Percentiles rank a stretch among this genome's conserved stretches.
phyloP scores from a whole-genome alignment of 148 eudicot species.

The Chenopodium album region DNA sequence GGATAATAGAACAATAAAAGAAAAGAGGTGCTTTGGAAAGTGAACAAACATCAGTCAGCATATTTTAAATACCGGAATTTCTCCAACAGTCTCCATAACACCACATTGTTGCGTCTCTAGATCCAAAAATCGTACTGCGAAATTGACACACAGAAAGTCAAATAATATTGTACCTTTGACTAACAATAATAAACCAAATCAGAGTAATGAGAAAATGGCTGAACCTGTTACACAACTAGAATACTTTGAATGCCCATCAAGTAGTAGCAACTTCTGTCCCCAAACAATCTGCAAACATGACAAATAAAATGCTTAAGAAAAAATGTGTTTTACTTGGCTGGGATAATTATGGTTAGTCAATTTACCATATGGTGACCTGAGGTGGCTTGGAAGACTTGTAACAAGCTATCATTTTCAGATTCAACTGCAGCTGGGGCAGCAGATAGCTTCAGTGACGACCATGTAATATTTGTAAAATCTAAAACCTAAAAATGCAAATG shows the following conservation, averaged over 20 bases:
- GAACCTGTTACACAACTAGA: constrained; percentile 60
- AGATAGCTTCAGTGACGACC: constrained; percentile 64
- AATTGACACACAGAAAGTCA: constrained; percentile 16
- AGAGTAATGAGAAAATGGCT: constrained; percentile 7
- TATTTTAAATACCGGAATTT: constrained; percentile 67
- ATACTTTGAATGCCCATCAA: constrained; percentile 65
- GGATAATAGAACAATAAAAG: constrained; percentile 2
- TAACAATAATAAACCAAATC: neutral
- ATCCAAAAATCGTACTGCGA: constrained; percentile 71
- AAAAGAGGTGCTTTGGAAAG: neutral
- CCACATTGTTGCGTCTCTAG: constrained; percentile 57
- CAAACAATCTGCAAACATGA: constrained; percentile 59
- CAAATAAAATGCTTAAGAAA: neutral
- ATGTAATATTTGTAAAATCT: constrained; percentile 64
- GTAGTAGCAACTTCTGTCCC: constrained; percentile 59
- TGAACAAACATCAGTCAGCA: neutral
- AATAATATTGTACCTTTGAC: constrained; percentile 11
- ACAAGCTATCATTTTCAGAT: constrained; percentile 37
- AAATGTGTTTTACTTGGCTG: neutral
- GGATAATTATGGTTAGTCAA: neutral
- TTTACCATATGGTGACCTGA: constrained; percentile 90
- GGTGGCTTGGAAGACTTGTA: constrained; percentile 56
- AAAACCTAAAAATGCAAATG: constrained; percentile 52
- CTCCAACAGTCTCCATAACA: constrained; percentile 69
- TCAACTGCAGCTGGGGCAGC: constrained; percentile 32